Evolutionary conservation across 352 stramenopile species (phyloP).

Genomic region (Phytophthora multivora): DNA sequence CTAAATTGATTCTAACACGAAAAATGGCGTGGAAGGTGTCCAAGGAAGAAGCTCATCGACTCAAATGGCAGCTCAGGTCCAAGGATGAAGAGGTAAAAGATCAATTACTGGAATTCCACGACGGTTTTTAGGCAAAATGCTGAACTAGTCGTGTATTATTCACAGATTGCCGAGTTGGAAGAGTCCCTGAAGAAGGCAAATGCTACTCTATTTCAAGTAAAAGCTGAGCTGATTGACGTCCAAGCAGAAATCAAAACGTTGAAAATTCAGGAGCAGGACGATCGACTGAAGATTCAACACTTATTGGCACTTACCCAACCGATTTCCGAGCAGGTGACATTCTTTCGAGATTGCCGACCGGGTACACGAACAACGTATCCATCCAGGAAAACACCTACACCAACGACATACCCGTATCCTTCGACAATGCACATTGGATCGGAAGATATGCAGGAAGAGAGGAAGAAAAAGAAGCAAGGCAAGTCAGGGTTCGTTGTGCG

Average conservation of each 20-base stretch:
- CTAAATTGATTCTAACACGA: neutral
- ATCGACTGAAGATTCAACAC: slow-evolving; percentile 83
- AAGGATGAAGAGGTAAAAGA: slow-evolving; percentile 65
- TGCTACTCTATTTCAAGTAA: slow-evolving; percentile 61
- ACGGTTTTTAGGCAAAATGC: neutral
- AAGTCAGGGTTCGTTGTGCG: slow-evolving; percentile 21
- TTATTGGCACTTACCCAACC: slow-evolving; percentile 84
- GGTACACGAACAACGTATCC: slow-evolving; percentile 59
- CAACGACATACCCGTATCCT: slow-evolving; percentile 62
- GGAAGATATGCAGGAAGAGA: slow-evolving; percentile 42
- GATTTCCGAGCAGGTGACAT: slow-evolving; percentile 80
- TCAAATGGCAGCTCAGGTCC: slow-evolving; percentile 74
- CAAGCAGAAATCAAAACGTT: slow-evolving; percentile 68
- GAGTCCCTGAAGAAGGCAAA: slow-evolving; percentile 60
- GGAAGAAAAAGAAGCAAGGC: slow-evolving; percentile 25
- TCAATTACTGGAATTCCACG: neutral
- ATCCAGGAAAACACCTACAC: slow-evolving; percentile 21
- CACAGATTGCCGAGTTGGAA: slow-evolving; percentile 65
- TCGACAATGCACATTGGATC: slow-evolving; percentile 80
- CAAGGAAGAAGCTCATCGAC: slow-evolving; percentile 74
- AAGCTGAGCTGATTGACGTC: slow-evolving; percentile 66
- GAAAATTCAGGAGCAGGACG: slow-evolving; percentile 74
- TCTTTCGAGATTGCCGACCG: slow-evolving; percentile 75
- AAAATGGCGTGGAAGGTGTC: slow-evolving; percentile 45
- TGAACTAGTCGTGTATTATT: slow-evolving; percentile 1